Conservation (phyloP, 2,329 filamentous ascomycete species). For the Ampelomyces quisqualis region DNA sequence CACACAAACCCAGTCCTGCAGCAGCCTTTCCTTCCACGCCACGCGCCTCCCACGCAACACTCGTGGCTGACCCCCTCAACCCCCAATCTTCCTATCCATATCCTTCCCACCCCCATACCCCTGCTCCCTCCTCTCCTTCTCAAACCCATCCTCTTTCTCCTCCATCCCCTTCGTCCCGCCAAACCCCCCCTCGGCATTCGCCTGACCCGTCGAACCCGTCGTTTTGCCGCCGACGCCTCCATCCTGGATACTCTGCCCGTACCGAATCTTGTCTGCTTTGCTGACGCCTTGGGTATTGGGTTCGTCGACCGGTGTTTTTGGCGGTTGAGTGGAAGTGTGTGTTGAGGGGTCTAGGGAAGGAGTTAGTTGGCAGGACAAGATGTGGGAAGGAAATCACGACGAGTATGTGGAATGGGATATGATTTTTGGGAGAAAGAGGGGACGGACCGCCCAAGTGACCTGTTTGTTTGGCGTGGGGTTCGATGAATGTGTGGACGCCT, state of each 20-base stretch:
- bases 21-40: too few species aligned
- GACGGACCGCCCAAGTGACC: constrained; percentile 59
- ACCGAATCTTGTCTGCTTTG: constrained; percentile 54
- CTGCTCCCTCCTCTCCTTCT: constrained; percentile 51
- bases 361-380: neutral
- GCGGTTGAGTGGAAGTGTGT: constrained; percentile 14
- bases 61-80: too few species aligned
- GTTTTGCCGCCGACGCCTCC: constrained; percentile 58
- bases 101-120: constrained; percentile 54
- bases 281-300: constrained; percentile 46
- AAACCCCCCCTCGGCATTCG: constrained; percentile 44
- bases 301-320: constrained; percentile 39
- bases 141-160: constrained; percentile 41
- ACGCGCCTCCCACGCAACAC: too few species aligned
- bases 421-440: neutral
- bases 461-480: constrained; percentile 54
- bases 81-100: constrained; percentile 54
- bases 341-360: constrained; percentile 10
- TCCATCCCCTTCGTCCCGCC: constrained; percentile 46
- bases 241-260: constrained; percentile 59
- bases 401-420: neutral
- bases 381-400: too few species aligned
- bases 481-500: constrained; percentile 53
- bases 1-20: too few species aligned
- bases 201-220: constrained; percentile 39